Base-by-base conservation (phyloP, 305 asterid species). In the Euphrasia arctica region DNA sequence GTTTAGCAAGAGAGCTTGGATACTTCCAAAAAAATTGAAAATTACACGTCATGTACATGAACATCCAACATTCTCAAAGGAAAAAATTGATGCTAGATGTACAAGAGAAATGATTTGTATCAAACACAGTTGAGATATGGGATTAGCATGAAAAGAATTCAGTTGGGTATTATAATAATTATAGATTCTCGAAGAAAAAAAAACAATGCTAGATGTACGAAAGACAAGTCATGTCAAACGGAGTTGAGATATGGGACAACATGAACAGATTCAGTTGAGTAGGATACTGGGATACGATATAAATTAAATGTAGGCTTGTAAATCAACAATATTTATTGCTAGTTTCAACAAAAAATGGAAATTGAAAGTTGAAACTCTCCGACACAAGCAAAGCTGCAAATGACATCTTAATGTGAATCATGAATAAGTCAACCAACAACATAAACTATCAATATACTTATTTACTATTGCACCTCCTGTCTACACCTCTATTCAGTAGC, bases 121-220 rank as follows among this genome's bases (percentile, higher is more conserved):
- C 48, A 64, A 10, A 15, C 1, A 14, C 1, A 31, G 52, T 28
- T 43, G 32, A 39, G 43, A 43, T 4, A 28, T 54, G 43, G 28
- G 47, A 41, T 6, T 12, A 39, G 9, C 6, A 51, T 9, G 18
- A 13, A 25, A 54, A 52, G 2, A 34, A 4, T 12, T 25, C 43
- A 56, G 41, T 9, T 54, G 36, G 28, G 10, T 27, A 12, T 2
- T 9, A 25, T 9, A 28, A 3, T n/a, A n/a, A 48, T 48, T 4
- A 47, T 5, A 45, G 13, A 45, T 45, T 9, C 13, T 7, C 10
- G 10, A 45, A 7, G 50, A 7, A 10, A 45, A 45, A 71, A 71
- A 80, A 70, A 73, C 66, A 18, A 45, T 9, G 4, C 9, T 45
- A 4, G 12, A 4, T 9, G 50, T 10, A 45, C 50, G 10, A 45